Evolutionary conservation across 495 filamentous ascomycete species (phyloP).

Genomic region (Penicillium argentinense): DNA sequence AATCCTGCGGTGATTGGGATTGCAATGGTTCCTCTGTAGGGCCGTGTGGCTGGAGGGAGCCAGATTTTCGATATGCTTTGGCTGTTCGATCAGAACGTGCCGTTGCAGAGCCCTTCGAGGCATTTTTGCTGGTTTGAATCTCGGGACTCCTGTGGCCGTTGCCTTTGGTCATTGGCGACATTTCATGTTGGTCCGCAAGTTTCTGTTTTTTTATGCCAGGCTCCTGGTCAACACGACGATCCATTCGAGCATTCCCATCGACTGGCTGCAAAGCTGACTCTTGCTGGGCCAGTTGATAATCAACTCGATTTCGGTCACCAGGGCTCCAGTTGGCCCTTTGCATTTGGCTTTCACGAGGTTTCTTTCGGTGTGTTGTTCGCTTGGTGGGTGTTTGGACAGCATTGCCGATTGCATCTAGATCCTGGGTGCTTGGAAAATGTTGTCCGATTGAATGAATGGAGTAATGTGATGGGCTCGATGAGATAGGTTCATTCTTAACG

Average conservation of each 20-base stretch:
- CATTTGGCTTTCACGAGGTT: conserved; percentile 4
- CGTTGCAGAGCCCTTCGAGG: not conserved
- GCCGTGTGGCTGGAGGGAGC: conserved; percentile 28
- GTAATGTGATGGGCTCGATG: conserved; percentile 40
- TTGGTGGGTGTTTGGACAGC: conserved; percentile 63
- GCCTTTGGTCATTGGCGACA: conserved; percentile 44
- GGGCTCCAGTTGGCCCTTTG: not conserved
- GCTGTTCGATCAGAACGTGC: not conserved
- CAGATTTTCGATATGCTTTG: conserved; percentile 1
- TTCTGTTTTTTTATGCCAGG: conserved; percentile 10
- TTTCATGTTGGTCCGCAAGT: conserved; percentile 15
- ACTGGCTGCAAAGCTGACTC: conserved; percentile 20
- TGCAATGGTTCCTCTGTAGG: conserved; percentile 39
- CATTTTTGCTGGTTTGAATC: too few species aligned
- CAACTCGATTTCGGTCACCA: not conserved
- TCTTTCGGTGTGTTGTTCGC: conserved; percentile 39
- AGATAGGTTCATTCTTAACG: conserved; percentile 34
- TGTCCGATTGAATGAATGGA: conserved; percentile 3
- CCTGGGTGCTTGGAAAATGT: conserved; percentile 54
- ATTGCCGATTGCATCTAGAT: conserved; percentile 69
- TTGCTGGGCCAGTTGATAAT: not conserved
- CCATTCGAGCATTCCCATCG: conserved; percentile 20
- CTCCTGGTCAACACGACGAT: not conserved
- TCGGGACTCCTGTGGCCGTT: conserved; percentile 23
- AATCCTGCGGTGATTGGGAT: conserved; percentile 24